These are phyloP conservation scores for Larix kaempferi DNA, from an alignment of 75 land plant species.

Conservation along the genomic window DNA sequence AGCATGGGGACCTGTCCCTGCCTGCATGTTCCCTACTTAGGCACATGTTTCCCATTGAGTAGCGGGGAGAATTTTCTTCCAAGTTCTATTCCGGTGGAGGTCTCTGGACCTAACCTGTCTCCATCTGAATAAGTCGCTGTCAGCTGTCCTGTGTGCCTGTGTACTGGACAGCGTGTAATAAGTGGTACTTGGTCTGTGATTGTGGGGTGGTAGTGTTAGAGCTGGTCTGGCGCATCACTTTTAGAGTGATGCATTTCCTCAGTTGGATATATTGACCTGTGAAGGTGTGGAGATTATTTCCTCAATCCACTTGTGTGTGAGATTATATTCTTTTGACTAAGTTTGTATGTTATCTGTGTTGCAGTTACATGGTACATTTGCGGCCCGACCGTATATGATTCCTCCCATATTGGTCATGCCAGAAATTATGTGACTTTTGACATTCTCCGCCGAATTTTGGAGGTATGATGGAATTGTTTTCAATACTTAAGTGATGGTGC, in stretches of 20 bases:
- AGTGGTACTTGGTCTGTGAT: too few species aligned
- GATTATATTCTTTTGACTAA: neutral
- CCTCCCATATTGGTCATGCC: conserved; percentile 50
- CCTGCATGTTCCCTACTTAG: neutral
- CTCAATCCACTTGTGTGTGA: neutral
- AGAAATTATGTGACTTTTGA: conserved; percentile 50
- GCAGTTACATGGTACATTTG: conserved; percentile 56
- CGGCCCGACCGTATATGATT: conserved; percentile 56
- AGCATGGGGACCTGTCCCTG: too few species aligned
- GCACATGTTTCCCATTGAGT: too few species aligned
- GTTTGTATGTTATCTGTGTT: conserved; percentile 1
- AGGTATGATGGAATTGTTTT: conserved; percentile 16
- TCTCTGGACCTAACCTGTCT: neutral
- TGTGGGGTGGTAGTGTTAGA: too few species aligned
- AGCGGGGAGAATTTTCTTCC: too few species aligned
- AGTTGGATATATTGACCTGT: neutral
- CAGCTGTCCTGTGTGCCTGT: neutral
- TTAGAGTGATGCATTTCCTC: neutral
- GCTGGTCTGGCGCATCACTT: neutral
- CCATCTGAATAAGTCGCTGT: neutral
- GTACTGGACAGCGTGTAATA: neutral
- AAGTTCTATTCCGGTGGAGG: neutral
- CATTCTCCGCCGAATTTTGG: conserved; percentile 39
- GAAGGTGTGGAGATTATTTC: too few species aligned
- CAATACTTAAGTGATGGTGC: too few species aligned